Conservation (phyloP, 78 protist genomes). For the Dictyostelium firmibasis region DNA sequence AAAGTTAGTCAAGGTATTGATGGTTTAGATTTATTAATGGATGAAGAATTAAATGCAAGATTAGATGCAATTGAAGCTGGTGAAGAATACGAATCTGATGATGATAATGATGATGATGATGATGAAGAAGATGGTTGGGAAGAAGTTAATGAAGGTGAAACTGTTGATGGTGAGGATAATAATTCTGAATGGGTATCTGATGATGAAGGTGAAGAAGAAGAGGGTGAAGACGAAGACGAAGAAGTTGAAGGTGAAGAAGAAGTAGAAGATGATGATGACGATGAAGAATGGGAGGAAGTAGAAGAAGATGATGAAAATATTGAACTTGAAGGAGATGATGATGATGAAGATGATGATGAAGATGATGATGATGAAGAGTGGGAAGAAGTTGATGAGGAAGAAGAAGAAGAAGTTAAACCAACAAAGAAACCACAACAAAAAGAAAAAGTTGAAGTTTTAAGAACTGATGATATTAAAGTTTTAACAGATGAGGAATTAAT, state of each 20-base stretch:
- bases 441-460: slow-evolving; percentile 7
- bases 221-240: neutral
- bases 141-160: neutral
- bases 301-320: slow-evolving; percentile 44
- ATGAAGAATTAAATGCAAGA: slow-evolving; percentile 23
- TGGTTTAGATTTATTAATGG: slow-evolving; percentile 70
- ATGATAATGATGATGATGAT: slow-evolving; percentile 4
- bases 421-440: neutral
- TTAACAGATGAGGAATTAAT: slow-evolving; percentile 43
- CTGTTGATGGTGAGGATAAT: slow-evolving; percentile 16
- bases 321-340: slow-evolving; percentile 27
- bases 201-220: slow-evolving; percentile 4
- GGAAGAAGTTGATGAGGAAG: neutral
- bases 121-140: slow-evolving; percentile 20
- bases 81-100: neutral
- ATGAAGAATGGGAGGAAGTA: slow-evolving; percentile 22
- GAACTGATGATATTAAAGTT: slow-evolving; percentile 30
- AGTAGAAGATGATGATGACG: slow-evolving; percentile 13
- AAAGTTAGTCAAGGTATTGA: slow-evolving; percentile 60
- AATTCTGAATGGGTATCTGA: neutral
- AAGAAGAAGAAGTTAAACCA: neutral
- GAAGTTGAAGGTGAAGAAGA: neutral
- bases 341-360: slow-evolving; percentile 14
- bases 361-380: neutral
- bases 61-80: slow-evolving; percentile 60